Conservation (phyloP, 768 basidiomycete genomes). For the Steccherinum ochraceum region DNA sequence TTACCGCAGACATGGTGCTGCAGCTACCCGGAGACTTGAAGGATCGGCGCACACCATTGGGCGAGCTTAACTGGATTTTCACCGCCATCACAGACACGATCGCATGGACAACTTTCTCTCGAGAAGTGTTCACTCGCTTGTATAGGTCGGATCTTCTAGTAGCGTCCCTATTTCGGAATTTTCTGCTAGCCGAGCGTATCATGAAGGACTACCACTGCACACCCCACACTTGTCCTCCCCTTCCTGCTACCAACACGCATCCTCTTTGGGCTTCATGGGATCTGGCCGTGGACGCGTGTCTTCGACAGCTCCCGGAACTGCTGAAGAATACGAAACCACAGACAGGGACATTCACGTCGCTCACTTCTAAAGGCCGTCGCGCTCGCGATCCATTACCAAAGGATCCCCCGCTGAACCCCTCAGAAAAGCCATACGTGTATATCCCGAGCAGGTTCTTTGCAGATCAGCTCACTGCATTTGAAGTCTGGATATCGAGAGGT, state of each 20-base stretch:
- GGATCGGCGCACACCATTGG: slow-evolving; percentile 91
- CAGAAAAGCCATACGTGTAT: slow-evolving; percentile 63
- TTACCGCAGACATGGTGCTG: slow-evolving; percentile 86
- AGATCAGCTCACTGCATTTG: slow-evolving; percentile 94
- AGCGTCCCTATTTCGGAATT: slow-evolving; percentile 95
- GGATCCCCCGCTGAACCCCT: slow-evolving; percentile 5
- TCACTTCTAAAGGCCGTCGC: slow-evolving; percentile 10
- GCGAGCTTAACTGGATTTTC: slow-evolving; percentile 99
- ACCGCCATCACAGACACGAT: slow-evolving; percentile 99
- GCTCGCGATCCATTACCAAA: slow-evolving; percentile 6
- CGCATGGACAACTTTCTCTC: slow-evolving; percentile 96
- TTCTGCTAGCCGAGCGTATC: slow-evolving; percentile 92
- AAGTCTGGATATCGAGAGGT: slow-evolving; percentile 96
- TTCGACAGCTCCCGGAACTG: slow-evolving; percentile 88
- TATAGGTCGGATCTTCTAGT: slow-evolving; percentile 95
- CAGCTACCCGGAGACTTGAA: slow-evolving; percentile 96
- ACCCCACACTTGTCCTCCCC: slow-evolving; percentile 85
- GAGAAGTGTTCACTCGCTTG: slow-evolving; percentile 87
- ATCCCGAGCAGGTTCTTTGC: slow-evolving; percentile 89
- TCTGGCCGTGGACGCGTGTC: slow-evolving; percentile 88
- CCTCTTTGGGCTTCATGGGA: slow-evolving; percentile 98
- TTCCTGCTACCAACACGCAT: slow-evolving; percentile 96
- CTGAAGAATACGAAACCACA: slow-evolving; percentile 31
- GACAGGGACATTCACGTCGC: slow-evolving; percentile 16
- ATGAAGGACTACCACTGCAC: slow-evolving; percentile 99